Evolutionary conservation across 208 protist genomes (phyloP).

Genomic region (Balamuthia mandrillaris): DNA sequence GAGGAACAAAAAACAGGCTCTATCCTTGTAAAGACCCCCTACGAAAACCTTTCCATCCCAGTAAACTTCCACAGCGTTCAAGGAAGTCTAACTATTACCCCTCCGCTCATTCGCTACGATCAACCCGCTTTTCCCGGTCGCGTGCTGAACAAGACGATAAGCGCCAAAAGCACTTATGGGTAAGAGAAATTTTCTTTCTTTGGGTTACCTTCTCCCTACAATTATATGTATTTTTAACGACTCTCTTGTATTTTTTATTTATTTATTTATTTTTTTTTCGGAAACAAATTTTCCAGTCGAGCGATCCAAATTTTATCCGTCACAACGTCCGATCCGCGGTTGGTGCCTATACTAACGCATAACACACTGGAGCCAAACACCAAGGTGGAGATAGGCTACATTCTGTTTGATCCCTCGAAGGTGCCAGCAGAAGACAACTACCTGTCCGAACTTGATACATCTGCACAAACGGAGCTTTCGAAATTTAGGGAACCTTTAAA

Average conservation of each 20-base stretch:
- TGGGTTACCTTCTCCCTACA: not conserved
- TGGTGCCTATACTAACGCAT: not conserved
- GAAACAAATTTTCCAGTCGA: no score
- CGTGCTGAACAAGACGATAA: not conserved
- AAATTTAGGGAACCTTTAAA: not conserved
- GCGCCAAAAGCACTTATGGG: conserved; percentile 19
- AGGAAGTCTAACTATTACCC: not conserved
- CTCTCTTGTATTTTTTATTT: not conserved
- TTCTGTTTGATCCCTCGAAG: conserved; percentile 30
- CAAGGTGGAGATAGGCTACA: not conserved
- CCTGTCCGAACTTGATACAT: not conserved
- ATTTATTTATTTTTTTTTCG: not conserved
- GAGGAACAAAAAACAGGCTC: not conserved
- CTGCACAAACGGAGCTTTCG: not conserved
- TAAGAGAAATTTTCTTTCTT: not conserved
- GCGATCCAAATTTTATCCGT: conserved; percentile 28
- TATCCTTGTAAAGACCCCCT: not conserved
- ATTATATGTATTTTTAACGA: not conserved
- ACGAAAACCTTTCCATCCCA: not conserved
- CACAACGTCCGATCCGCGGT: conserved; percentile 3
- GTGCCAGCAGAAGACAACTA: conserved; percentile 34
- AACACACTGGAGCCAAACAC: not conserved
- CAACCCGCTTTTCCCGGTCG: not conserved
- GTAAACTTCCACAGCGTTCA: conserved; percentile 3
- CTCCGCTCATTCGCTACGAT: conserved; percentile 10